Conservation (phyloP, 352 stramenopile genomes). For the Phytophthora vignae region DNA sequence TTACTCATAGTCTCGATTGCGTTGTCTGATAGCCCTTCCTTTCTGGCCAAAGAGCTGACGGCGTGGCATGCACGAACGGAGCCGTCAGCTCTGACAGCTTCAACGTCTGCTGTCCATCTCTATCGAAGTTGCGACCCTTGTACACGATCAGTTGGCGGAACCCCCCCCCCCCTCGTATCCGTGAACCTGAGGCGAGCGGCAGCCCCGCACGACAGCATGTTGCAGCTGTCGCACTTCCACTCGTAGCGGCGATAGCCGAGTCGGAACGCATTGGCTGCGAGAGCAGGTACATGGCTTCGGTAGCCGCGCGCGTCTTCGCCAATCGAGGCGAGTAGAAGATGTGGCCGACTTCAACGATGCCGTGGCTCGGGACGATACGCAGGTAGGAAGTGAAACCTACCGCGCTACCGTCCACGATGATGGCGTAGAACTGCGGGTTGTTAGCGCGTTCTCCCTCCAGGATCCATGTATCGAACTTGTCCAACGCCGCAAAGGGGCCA, state of each 20-base stretch:
- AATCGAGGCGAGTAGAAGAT: conserved; percentile 14
- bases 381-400: conserved; percentile 20
- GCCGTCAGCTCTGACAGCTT: conserved; percentile 21
- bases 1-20: too few relatives aligned
- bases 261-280: conserved; percentile 20
- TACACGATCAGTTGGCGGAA: conserved; percentile 25
- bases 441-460: neutral
- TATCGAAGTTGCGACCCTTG: conserved; percentile 25
- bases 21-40: too few relatives aligned
- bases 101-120: conserved; percentile 15
- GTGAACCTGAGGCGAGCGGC: conserved; percentile 23
- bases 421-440: conserved; percentile 27
- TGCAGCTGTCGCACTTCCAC: conserved; percentile 30
- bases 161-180: too few relatives aligned
- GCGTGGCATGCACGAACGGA: conserved; percentile 11
- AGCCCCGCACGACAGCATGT: conserved; percentile 14
- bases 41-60: neutral
- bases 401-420: conserved; percentile 19
- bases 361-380: conserved; percentile 14
- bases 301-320: conserved; percentile 20
- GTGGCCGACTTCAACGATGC: conserved; percentile 21
- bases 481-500: conserved; percentile 13
- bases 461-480: conserved; percentile 22
- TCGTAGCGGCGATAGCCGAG: conserved; percentile 27
- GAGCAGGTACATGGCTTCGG: conserved; percentile 24